Conservation (phyloP, 2,329 filamentous ascomycete genomes). For the Ceratocystis alfenasii region DNA sequence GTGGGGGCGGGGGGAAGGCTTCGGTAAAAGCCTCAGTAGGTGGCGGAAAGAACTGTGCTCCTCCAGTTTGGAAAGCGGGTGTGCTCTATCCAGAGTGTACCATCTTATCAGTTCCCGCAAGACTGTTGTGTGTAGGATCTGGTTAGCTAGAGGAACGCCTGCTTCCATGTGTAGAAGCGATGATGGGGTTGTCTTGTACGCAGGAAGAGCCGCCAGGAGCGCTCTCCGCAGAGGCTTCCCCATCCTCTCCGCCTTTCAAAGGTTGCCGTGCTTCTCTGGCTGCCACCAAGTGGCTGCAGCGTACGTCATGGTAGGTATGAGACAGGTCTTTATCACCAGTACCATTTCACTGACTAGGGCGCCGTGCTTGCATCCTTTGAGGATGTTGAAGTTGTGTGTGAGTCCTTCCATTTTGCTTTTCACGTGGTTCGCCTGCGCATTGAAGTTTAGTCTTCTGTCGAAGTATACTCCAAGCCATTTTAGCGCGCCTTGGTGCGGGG, state of each 20-base stretch:
- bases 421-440: background rate
- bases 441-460: background rate
- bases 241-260: background rate
- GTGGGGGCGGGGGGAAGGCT: background rate
- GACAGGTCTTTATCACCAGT: no score
- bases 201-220: conserved; percentile 2
- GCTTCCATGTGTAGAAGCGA: background rate
- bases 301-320: no score
- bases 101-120: background rate
- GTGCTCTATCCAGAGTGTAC: background rate
- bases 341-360: no score
- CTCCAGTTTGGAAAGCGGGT: background rate
- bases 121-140: background rate
- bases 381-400: no score
- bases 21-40: background rate
- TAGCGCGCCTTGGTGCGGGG: background rate
- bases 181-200: background rate
- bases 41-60: background rate
- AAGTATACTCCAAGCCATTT: no score
- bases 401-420: background rate
- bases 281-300: background rate
- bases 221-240: background rate
- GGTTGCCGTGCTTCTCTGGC: background rate
- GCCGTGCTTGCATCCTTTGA: background rate
- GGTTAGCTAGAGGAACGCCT: background rate